Base-by-base conservation (phyloP, 352 stramenopile genomes). In the Thalassiosira hispida region DNA sequence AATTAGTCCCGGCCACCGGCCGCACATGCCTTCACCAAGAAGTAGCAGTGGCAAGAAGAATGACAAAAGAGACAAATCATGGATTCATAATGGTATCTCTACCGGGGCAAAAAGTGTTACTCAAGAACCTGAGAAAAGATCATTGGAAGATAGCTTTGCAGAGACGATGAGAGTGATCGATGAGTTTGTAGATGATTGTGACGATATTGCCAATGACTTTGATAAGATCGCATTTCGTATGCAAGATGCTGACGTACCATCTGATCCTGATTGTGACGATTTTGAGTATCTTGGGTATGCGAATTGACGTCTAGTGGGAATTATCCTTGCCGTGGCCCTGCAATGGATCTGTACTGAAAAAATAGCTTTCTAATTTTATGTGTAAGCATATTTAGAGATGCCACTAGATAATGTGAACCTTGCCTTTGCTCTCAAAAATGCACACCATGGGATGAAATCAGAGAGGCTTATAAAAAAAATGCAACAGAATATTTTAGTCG, bases 171-270 rank as follows among this genome's bases (percentile, higher is more conserved):
- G 49, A 61, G 46, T 69, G 3, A 73, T 83, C 40, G 74, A 83
- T 71, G 53, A 74, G 22, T 83, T 74, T 62, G 55, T 83, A 42
- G 23, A 56, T 60, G 66, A 77, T 46, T 78, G 66, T 51, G 67
- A 83, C 60, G 55, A 70, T 60, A 44, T 83, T 47, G 75, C 53
- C 16, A 71, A 57, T 46, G 75, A 83, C 22, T 76, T 83, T 67
- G 75, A 83, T 56, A 71, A 57, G 25, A 78, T 83, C 56, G 75
- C 62, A 53, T 71, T 64, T 38, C 66, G 67, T 27, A 83, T 83
- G 75, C 47, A 72, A 57, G 56, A 70, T 42, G 27, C 22, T 46
- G 40, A 67, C 49, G 44, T 29, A 38, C 31, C 59, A 16, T 31
- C 47, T 51, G 63, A 74, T 51, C 27, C 18, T 38, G 56, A 66